phyloP scores from a whole-genome alignment of 2,329 filamentous ascomycete genomes.

The Leptographium lundbergii region DNA sequence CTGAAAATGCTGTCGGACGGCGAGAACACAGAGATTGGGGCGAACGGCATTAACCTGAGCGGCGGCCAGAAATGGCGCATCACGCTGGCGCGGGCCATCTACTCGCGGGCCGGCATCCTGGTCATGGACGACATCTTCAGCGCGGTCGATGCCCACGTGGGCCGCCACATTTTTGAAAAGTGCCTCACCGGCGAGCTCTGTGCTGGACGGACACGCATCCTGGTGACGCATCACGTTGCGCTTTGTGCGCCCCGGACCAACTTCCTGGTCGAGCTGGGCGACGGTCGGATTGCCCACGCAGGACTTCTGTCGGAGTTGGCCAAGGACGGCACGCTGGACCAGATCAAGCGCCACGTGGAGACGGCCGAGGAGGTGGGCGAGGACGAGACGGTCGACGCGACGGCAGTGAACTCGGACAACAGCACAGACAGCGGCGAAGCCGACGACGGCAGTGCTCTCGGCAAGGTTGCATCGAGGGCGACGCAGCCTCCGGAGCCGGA shows the following conservation, averaged over 20 bases:
- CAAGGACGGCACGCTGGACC: conserved; percentile 39
- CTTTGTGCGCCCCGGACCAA: conserved; percentile 59
- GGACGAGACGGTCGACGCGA: conserved; percentile 25
- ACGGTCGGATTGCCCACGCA: conserved; percentile 51
- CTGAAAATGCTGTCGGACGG: conserved; percentile 64
- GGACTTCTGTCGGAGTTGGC: conserved; percentile 55
- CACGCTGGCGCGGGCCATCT: conserved; percentile 66
- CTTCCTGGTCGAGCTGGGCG: conserved; percentile 60
- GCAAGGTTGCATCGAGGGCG: conserved; percentile 8
- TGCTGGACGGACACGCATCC: conserved; percentile 56
- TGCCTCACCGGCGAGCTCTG: conserved; percentile 61
- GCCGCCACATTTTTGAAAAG: conserved; percentile 65
- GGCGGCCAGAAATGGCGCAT: conserved; percentile 78
- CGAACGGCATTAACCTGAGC: conserved; percentile 73
- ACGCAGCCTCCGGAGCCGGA: not conserved
- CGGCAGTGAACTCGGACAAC: conserved; percentile 13
- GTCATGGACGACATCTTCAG: conserved; percentile 78
- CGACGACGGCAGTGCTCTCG: conserved; percentile 20
- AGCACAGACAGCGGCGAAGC: conserved; percentile 8
- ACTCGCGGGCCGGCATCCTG: conserved; percentile 64
- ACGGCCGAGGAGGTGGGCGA: conserved; percentile 29
- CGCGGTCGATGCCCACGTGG: conserved; percentile 70
- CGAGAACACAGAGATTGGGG: conserved; percentile 69
- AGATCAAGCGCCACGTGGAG: conserved; percentile 46
- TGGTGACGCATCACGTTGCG: conserved; percentile 70